Percentiles rank a stretch among this genome's conserved stretches.
phyloP scores from a whole-genome alignment of 2,329 filamentous ascomycete genomes.

The Fusarium subtropicale region DNA sequence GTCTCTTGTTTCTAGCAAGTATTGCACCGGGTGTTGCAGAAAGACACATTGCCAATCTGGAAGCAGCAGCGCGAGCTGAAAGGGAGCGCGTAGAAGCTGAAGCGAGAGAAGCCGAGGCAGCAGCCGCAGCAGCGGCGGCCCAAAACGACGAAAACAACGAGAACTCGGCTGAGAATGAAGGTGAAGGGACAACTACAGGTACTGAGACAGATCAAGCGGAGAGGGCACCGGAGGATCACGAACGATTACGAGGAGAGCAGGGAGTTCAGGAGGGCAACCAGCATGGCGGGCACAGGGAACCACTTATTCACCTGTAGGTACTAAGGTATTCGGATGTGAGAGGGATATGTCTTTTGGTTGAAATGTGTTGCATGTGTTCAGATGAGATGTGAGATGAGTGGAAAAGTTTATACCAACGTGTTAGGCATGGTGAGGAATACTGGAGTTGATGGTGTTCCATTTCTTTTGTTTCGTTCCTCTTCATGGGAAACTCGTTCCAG shows the following conservation, averaged over 20 bases:
- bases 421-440: conserved; percentile 10
- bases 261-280: conserved; percentile 24
- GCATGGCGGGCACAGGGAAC: conserved; percentile 36
- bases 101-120: conserved; percentile 51
- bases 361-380: conserved; percentile 29
- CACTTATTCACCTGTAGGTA: conserved; percentile 38
- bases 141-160: conserved; percentile 41
- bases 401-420: conserved; percentile 37
- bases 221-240: conserved; percentile 34
- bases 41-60: conserved; percentile 70
- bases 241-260: conserved; percentile 17
- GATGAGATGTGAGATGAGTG: conserved; percentile 31
- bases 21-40: conserved; percentile 74
- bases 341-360: conserved; percentile 4
- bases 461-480: conserved; percentile 11
- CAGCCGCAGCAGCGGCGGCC: conserved; percentile 43
- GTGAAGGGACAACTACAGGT: conserved; percentile 12
- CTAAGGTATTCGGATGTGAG: conserved; percentile 10
- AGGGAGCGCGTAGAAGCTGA: conserved; percentile 57
- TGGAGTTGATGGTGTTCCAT: conserved; percentile 44
- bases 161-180: conserved; percentile 16
- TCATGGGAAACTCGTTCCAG: conserved; percentile 30
- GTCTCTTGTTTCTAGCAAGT: conserved; percentile 73
- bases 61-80: conserved; percentile 63
- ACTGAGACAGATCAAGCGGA: conserved; percentile 17